Conservation (phyloP, 2,329 filamentous ascomycete genomes). For the Atkinsonella texensis region DNA sequence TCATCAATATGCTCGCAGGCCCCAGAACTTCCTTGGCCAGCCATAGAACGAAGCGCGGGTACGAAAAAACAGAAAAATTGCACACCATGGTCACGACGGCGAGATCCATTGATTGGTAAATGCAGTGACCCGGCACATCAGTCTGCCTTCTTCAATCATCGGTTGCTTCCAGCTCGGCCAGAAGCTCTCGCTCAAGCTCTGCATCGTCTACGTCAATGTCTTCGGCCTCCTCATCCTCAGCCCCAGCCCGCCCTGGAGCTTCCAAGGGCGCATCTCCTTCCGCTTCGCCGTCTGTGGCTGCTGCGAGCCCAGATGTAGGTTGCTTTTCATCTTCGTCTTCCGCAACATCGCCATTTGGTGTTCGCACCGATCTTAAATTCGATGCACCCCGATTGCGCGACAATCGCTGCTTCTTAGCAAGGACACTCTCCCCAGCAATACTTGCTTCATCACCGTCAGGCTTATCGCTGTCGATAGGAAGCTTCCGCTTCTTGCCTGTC, state of each 20-base stretch:
- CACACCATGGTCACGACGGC: too few species aligned
- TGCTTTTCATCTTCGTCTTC: slow-evolving; percentile 24
- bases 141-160: slow-evolving; percentile 11
- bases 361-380: slow-evolving; percentile 32
- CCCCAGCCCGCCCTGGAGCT: slow-evolving; percentile 9
- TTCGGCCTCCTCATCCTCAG: slow-evolving; percentile 19
- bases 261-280: not conserved
- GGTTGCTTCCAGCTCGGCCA: slow-evolving; percentile 43
- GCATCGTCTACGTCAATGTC: slow-evolving; percentile 36
- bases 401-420: slow-evolving; percentile 40
- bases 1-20: slow-evolving; percentile 1
- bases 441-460: slow-evolving; percentile 20
- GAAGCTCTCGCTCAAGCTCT: slow-evolving; percentile 51
- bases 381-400: slow-evolving; percentile 33
- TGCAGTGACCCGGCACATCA: not conserved
- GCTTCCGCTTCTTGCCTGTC: slow-evolving; percentile 23
- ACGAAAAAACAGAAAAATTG: not conserved
- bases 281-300: slow-evolving; percentile 13
- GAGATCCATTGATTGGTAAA: not conserved
- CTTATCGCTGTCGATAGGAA: slow-evolving; percentile 17
- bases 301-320: slow-evolving; percentile 27
- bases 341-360: slow-evolving; percentile 24
- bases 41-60: not conserved
- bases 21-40: not conserved
- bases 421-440: slow-evolving; percentile 24